Base-by-base conservation (phyloP, 2,329 filamentous ascomycete species). In the Penicillium sp. region DNA sequence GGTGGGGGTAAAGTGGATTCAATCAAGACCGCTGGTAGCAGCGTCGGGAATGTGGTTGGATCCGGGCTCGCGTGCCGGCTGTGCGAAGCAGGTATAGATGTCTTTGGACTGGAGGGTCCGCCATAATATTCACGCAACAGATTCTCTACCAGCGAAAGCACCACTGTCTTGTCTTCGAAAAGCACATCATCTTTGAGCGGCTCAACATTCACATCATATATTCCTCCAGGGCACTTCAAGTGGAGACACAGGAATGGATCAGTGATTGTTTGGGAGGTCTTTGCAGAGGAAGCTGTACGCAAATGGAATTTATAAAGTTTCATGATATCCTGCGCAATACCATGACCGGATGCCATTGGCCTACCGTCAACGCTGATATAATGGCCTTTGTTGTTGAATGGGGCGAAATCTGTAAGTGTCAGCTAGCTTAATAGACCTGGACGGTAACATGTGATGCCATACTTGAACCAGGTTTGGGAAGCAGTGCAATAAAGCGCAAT, bases 131-230 rank as follows among this genome's bases (percentile, higher is more conserved):
- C 47, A 44, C 58, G 56, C 30, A 71, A 54, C 23, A 88, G 69
- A 31, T 73, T 72, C 21, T 81, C 76, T 2, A 82, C 74, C 5
- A 80, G 66, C 4, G 69, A 70, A 5, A 87, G 41, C 3, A 89
- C 68, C 0, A 70, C 21, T 4, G 71, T 69, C 2, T 76, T 70
- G 50, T 88, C 76, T 35, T 83, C 81, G 67, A 89, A 88, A 3
- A 88, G 68, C 1, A 89, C 79, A 71, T 89, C 84, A 68, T 89
- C 85, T 69, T 90, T 90, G 1, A 83, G 81, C 4, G 87, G 86
- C 67, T 90, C 87, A 41, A 89, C 76, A 63, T 89, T 89, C 5
- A 82, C 79, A 73, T 89, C 87, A 69, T 89, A 89, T 48, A 78
- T 83, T 7, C 80, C 82, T 9, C 70, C 68, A 2, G 83, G 82